Evolutionary conservation across 352 stramenopile species (phyloP), one percentile per base, ranked within the genome.

Genomic region (Phytophthora uliginosa): DNA sequence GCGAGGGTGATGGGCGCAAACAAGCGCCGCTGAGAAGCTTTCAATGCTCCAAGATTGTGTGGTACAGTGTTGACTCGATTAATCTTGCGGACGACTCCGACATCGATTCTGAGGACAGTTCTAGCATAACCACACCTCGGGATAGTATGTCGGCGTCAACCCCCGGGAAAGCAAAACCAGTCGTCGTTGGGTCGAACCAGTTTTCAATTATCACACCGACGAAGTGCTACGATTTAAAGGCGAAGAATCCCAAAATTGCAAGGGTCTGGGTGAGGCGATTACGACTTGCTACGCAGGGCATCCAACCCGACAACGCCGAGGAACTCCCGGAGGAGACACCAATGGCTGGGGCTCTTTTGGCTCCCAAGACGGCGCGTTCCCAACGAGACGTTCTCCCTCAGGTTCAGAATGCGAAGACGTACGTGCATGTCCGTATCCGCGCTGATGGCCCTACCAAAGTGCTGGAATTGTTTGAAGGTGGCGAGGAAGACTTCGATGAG

Each of bases 361-460:
- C 38, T 33, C 73, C 69, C 6, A 83, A 81, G 48, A 78, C 68
- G 12, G 60, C 66, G 40, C 81, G 81, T 13, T 68, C 65, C 5
- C 78, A 84, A 45, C 76, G 82, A 22, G 68, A 85, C 34, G 57
- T 78, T 51, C 59, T 80, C 31, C 74, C 81, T 9, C 59, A 88
- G 20, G 77, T 93, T 40, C 86, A 94, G 66, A 86, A 90, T 33
- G 89, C 89, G 0, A 97, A 96, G 69, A 96, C 91, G 7, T 97
- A 96, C 53, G 88, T 97, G 10, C 81, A 94, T 47, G 83, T 96
- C 67, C 88, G 91, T 18, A 83, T 97, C 47, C 86, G 90, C 58
- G 91, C 92, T 31, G 92, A 98, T 74, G 92, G 92, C 1, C 89
- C 91, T 6, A 98, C 91, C 26, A 98, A 97, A 63, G 92, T 98